Base-by-base conservation (phyloP, 345 rosid species). In the Theobroma cacao region DNA sequence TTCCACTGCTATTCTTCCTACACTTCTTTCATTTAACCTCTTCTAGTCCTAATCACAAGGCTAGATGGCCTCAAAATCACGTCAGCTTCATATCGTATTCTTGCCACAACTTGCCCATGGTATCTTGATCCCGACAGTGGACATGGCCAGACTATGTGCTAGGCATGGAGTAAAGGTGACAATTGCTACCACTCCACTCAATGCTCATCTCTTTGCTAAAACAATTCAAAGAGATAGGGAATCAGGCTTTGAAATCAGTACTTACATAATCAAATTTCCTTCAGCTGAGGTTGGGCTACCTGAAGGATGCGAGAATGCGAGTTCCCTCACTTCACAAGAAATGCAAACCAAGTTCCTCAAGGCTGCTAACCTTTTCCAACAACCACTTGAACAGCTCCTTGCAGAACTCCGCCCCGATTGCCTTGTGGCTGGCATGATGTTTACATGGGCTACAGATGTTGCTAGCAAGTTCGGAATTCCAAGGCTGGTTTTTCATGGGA, bases 401-500 rank as follows among this genome's bases (percentile, higher is more conserved):
- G 63, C 45, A 30, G 80, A 60, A 2, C 1, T 0, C 14, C 66
- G 58, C 0, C 89, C 90, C 28, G 65, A 83, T 47, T 85, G 88
- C 73, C 77, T 88, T 15, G 77, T 91, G 9, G 83, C 93, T 3
- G 90, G 89, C 66, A 78, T 85, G 79, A 86, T 86, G 86, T 90
- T 84, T 68, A 86, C 88, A 0, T 91, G 93, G 93, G 84, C 93
- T 13, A 84, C 86, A 0, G 85, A 87, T 36, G 68, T 61, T 17
- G 87, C 90, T 7, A 80, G 66, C 26, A 85, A 87, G 74, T 86
- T 48, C 7, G 78, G 84, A 26, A 76, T 89, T 12, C 91, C 95
- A 6, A 83, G 91, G 52, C 50, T 87, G 71, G 85, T 88, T 15
- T 89, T 89, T 68, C 87, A 84, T 80, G 93, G 95, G 61, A 78